Evolutionary conservation across 495 filamentous ascomycete species (phyloP).

Genomic region (Talaromyces thailandensis): DNA sequence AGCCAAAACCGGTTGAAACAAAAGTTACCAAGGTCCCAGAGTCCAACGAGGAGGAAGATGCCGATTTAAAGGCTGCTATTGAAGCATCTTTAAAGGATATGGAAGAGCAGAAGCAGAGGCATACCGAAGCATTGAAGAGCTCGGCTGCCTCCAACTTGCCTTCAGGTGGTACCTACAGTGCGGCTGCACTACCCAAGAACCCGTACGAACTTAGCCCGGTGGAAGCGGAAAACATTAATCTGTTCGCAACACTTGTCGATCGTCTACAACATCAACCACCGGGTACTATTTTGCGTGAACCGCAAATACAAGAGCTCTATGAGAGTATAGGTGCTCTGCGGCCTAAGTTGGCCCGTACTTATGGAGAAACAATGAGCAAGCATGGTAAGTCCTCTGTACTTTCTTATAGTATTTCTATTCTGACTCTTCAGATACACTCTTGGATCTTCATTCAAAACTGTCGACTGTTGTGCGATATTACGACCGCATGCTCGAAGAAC

Average conservation of each 20-base stretch:
- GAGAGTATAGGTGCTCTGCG: constrained; percentile 88
- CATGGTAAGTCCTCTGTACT: constrained; percentile 55
- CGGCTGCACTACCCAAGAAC: constrained; percentile 59
- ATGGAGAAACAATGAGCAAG: constrained; percentile 99
- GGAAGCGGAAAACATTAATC: constrained; percentile 94
- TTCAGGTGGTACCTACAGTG: constrained; percentile 15
- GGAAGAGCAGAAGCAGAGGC: constrained; percentile 93
- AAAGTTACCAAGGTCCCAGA: constrained; percentile 10
- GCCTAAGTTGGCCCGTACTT: constrained; percentile 90
- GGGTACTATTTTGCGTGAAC: constrained; percentile 88
- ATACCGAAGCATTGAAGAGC: constrained; percentile 72
- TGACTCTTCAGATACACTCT: constrained; percentile 62
- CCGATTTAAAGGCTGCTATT: constrained; percentile 91
- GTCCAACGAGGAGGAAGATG: constrained; percentile 71
- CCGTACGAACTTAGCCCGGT: constrained; percentile 91
- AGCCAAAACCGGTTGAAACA: constrained; percentile 27
- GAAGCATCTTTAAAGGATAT: constrained; percentile 94
- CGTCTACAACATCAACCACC: constrained; percentile 91
- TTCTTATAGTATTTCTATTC: neutral
- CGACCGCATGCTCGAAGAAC: constrained; percentile 94
- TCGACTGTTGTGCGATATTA: constrained; percentile 98
- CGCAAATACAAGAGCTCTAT: constrained; percentile 96
- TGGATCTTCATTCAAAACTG: constrained; percentile 90
- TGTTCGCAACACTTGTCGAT: constrained; percentile 92
- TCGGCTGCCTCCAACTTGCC: constrained; percentile 31